phyloP scores from a whole-genome alignment of 129 eudicot species.

The Escallonia rubra region DNA sequence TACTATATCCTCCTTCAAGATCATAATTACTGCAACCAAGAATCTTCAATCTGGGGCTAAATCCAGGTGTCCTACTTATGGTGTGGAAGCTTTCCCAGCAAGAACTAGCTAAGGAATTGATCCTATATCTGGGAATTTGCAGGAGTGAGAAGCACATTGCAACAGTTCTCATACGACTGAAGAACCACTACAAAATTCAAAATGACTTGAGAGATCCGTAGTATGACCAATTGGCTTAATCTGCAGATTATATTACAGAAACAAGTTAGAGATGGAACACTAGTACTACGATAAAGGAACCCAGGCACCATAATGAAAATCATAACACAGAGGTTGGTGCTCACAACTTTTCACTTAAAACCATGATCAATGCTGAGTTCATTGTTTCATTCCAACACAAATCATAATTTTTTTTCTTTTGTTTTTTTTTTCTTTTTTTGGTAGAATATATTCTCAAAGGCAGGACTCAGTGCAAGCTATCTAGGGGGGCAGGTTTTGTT shows the following conservation, averaged over 20 bases:
- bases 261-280: background rate
- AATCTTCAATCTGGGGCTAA: slow-evolving; percentile 22
- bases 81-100: slow-evolving; percentile 45
- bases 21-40: slow-evolving; percentile 27
- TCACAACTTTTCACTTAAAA: too few relatives aligned
- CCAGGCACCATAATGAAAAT: background rate
- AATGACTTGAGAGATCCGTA: slow-evolving; percentile 4
- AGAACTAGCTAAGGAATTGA: slow-evolving; percentile 45
- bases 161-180: slow-evolving; percentile 49
- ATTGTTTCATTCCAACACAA: too few relatives aligned
- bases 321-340: background rate
- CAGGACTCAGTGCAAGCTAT: too few relatives aligned
- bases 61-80: slow-evolving; percentile 20
- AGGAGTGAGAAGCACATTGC: slow-evolving; percentile 71
- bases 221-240: slow-evolving; percentile 21
- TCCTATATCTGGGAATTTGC: slow-evolving; percentile 56
- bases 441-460: too few relatives aligned
- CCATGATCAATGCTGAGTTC: too few relatives aligned
- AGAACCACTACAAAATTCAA: slow-evolving; percentile 12
- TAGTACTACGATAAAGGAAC: background rate
- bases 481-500: too few relatives aligned
- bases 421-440: too few relatives aligned
- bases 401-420: too few relatives aligned
- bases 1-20: slow-evolving; percentile 42
- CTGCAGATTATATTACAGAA: slow-evolving; percentile 22